phyloP scores from a whole-genome alignment of 495 filamentous ascomycete genomes.

The Amphirosellinia nigrospora region DNA sequence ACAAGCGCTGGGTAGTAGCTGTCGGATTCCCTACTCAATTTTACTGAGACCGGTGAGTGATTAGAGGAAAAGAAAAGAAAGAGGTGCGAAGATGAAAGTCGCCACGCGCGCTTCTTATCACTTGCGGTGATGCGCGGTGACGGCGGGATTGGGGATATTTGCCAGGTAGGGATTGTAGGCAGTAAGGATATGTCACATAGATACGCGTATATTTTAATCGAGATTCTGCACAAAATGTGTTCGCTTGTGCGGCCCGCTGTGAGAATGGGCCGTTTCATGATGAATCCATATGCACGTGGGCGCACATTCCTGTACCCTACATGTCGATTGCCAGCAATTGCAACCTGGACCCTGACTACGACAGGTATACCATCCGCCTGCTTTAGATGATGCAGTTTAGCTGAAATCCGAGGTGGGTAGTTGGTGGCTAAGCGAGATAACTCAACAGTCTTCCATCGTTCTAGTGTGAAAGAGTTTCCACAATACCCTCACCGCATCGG shows the following conservation, averaged over 20 bases:
- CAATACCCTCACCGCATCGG: not conserved
- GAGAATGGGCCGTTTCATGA: not conserved
- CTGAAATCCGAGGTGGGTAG: not conserved
- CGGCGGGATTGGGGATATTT: not conserved
- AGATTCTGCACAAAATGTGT: not conserved
- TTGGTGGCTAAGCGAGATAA: not conserved
- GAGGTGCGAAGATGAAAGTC: not conserved
- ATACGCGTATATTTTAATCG: not conserved
- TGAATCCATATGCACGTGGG: slow-evolving; percentile 11
- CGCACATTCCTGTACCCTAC: slow-evolving; percentile 10
- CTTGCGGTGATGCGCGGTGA: not conserved
- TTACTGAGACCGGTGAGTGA: not conserved
- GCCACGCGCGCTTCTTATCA: not conserved
- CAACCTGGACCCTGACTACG: not conserved
- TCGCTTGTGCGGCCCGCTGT: slow-evolving; percentile 13
- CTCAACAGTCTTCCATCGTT: not conserved
- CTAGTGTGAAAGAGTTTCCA: slow-evolving; percentile 8
- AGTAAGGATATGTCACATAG: not conserved
- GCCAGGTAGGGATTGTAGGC: not conserved
- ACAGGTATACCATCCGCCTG: slow-evolving; percentile 4
- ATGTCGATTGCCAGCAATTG: not conserved
- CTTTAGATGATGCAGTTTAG: not conserved
- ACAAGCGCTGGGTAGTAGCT: not conserved
- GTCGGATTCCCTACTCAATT: not conserved
- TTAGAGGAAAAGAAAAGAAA: not conserved